A percentile compares a stretch with the other conserved stretches of the same genome.
phyloP scores from a whole-genome alignment of 164 flowering plant genomes.

The Tetrastigma voinierianum region DNA sequence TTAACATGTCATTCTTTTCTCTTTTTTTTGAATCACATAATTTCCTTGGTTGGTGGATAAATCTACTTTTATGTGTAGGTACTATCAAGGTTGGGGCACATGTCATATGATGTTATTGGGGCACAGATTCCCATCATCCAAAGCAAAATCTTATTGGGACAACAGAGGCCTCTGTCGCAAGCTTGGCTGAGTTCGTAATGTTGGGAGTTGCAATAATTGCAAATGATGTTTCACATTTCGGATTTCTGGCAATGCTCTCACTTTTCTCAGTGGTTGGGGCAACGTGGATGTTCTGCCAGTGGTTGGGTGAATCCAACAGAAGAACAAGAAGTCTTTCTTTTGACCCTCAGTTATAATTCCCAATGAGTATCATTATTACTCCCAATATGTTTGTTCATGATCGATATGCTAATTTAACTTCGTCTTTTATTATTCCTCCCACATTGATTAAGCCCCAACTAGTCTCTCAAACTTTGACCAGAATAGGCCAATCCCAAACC shows the following conservation, averaged over 20 bases:
- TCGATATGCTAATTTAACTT: too few species aligned
- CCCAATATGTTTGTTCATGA: neutral
- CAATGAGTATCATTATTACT: conserved; percentile 15
- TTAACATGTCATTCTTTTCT: neutral
- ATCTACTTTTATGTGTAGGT: conserved; percentile 45
- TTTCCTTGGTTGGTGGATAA: neutral
- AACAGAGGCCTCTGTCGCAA: conserved; percentile 94
- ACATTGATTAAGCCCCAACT: too few species aligned
- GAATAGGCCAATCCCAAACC: too few species aligned
- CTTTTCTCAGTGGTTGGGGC: conserved; percentile 87
- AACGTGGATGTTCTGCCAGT: conserved; percentile 79
- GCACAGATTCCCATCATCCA: conserved; percentile 87
- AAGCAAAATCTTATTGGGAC: conserved; percentile 91
- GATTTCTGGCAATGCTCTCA: conserved; percentile 81
- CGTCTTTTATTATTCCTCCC: too few species aligned
- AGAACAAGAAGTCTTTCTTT: conserved; percentile 73
- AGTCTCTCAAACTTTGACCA: too few species aligned
- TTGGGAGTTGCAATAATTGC: conserved; percentile 90
- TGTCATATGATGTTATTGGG: conserved; percentile 96
- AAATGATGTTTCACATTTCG: conserved; percentile 89
- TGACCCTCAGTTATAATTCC: conserved; percentile 42
- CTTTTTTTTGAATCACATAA: neutral
- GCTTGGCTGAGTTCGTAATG: conserved; percentile 91
- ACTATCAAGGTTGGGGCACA: conserved; percentile 90
- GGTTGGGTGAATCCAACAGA: conserved; percentile 89